Evolutionary conservation across 257 asterid genomes (phyloP).

Genomic region (Nicotiana obtusifolia): DNA sequence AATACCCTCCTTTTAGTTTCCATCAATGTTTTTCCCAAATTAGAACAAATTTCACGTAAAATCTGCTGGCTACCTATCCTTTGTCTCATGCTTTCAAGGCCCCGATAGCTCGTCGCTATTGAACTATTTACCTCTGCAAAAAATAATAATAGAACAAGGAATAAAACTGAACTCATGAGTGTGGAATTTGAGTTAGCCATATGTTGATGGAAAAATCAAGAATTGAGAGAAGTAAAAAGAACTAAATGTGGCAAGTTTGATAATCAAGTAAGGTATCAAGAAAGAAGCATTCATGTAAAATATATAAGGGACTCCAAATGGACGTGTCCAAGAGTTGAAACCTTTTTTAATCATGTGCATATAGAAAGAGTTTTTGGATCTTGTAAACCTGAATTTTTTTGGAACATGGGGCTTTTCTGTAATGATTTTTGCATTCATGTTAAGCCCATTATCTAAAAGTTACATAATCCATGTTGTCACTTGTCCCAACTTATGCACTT

Average conservation of each 20-base stretch:
- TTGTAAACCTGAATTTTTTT: too few relatives aligned
- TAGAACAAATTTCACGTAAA: not conserved
- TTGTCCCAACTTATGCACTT: not conserved
- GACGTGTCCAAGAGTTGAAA: not conserved
- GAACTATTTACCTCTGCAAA: not conserved
- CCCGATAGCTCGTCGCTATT: not conserved
- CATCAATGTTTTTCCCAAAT: not conserved
- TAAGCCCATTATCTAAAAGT: not conserved
- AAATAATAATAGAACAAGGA: not conserved
- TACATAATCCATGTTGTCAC: not conserved
- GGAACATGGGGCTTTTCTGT: not conserved
- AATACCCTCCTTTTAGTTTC: constrained; percentile 11
- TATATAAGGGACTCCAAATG: not conserved
- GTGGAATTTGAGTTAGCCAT: constrained; percentile 29
- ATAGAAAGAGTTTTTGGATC: not conserved
- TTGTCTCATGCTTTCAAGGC: not conserved
- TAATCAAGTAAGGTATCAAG: constrained; percentile 10
- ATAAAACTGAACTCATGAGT: not conserved
- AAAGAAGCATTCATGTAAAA: not conserved
- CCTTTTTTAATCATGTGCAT: not conserved
- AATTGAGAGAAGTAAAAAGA: not conserved
- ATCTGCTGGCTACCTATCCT: not conserved
- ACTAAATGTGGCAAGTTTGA: not conserved
- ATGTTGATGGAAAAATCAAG: not conserved
- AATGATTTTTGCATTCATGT: not conserved